Evolutionary conservation across 2,329 filamentous ascomycete genomes (phyloP), one percentile per base, ranked within the genome.

Genomic region (Pyrenophora tritici-repentis): DNA sequence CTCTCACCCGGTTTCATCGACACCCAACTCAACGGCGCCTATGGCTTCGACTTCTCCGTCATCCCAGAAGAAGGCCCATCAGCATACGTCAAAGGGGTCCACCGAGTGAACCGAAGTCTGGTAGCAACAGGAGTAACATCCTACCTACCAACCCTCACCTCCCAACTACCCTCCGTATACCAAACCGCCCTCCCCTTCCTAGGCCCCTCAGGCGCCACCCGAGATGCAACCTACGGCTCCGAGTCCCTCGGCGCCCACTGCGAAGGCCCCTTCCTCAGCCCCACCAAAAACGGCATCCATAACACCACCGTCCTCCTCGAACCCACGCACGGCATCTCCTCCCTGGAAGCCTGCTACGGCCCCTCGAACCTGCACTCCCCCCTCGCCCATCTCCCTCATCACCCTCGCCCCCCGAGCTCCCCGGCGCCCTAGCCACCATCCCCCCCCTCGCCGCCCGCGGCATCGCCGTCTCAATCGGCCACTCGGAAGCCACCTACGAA

Each of bases 201-300:
- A 9, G 89, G 85, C 0, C 90, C 90, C 1, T 90, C 87, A 0
- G 87, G 86, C 13, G 69, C 73, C 50, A 65, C 72, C 12, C 83
- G 89, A 56, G 72, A 81, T 43, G 77, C 89, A 29, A 73, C 79
- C 34, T 83, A 90, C 56, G 92, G 92, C 38, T 86, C 90, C 40
- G 91, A 96, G 75, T 94, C 90, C 0, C 83, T 97, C 12, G 92
- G 92, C 24, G 91, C 91, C 3, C 92, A 97, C 68, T 89, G 90
- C 69, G 92, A 97, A 79, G 92, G 92, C 0, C 92, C 92, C 0
- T 97, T 97, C 75, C 80, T 97, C 47, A 90, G 79, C 64, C 86
- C 88, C 0, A 84, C 84, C 39, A 93, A 93, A 71, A 95, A 96
- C 67, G 92, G 92, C 42, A 87, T 95, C 32, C 92, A 96, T 78